These are phyloP conservation scores for Adansonia grandidieri DNA, from an alignment of 441 rosid genomes.

Conservation along the genomic window DNA sequence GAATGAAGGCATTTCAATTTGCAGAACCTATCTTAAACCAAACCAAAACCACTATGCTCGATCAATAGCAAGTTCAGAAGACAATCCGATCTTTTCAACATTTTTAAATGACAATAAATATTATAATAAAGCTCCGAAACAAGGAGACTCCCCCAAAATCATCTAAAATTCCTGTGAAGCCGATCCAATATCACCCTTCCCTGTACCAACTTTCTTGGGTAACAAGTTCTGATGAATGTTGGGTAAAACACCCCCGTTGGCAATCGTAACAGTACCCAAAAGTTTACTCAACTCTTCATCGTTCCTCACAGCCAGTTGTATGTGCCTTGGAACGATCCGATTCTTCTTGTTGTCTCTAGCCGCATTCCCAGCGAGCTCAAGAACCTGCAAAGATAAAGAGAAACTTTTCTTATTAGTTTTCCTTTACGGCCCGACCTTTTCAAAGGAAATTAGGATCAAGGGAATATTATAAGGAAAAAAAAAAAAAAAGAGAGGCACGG, in stretches of 20 bases:
- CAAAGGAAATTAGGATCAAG: background rate
- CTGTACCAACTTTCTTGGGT: constrained; percentile 45
- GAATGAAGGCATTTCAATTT: background rate
- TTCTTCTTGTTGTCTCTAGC: constrained; percentile 70
- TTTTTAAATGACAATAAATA: background rate
- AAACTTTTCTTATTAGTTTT: no score
- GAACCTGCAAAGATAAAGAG: constrained; percentile 34
- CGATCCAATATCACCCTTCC: constrained; percentile 54
- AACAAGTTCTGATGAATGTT: constrained; percentile 45
- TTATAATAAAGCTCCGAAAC: background rate
- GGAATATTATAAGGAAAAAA: no score
- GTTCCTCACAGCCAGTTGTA: constrained; percentile 30
- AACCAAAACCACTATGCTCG: background rate
- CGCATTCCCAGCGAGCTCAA: constrained; percentile 65
- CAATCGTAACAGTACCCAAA: no score
- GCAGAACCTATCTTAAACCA: background rate
- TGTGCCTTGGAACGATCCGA: constrained; percentile 55
- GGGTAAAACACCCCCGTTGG: no score
- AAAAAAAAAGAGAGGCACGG: background rate
- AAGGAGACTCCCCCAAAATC: background rate
- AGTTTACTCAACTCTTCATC: no score
- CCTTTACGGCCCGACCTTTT: background rate
- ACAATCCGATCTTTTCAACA: background rate
- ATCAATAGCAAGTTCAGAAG: background rate
- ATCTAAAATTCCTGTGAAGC: constrained; percentile 55